phyloP scores from a whole-genome alignment of 305 asterid species.

The Plantago coronopus region DNA sequence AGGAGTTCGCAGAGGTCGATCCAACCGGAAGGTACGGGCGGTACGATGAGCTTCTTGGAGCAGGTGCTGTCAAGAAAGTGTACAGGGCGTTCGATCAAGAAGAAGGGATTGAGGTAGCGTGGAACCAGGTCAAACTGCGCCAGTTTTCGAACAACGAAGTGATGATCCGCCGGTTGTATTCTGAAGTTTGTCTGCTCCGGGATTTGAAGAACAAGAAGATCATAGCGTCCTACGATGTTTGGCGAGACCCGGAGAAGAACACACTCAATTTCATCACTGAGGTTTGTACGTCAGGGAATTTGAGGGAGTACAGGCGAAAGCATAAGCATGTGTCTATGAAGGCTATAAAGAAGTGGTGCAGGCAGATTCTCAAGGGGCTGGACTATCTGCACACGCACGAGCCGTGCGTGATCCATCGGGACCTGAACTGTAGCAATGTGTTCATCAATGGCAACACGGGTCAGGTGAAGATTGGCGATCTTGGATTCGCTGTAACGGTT shows the following conservation, averaged over 20 bases:
- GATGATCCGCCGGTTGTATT: constrained; percentile 48
- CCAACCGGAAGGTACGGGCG: constrained; percentile 74
- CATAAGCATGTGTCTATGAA: constrained; percentile 63
- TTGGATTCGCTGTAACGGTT: constrained; percentile 68
- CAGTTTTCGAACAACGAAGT: constrained; percentile 41
- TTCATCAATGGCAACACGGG: constrained; percentile 85
- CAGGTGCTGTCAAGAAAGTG: constrained; percentile 70
- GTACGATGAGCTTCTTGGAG: constrained; percentile 62
- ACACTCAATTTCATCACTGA: constrained; percentile 73
- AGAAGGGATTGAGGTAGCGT: constrained; percentile 87
- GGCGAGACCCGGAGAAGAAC: constrained; percentile 54
- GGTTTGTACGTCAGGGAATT: constrained; percentile 70
- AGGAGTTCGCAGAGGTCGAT: constrained; percentile 58
- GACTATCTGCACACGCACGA: constrained; percentile 66
- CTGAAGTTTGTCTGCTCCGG: constrained; percentile 56
- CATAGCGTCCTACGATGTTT: constrained; percentile 51
- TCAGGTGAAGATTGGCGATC: constrained; percentile 82
- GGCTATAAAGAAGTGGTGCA: constrained; percentile 79
- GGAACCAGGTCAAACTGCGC: constrained; percentile 72
- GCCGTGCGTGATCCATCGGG: constrained; percentile 71
- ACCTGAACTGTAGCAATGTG: constrained; percentile 78
- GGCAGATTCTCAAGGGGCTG: constrained; percentile 72
- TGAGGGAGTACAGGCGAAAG: constrained; percentile 71
- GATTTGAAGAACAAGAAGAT: constrained; percentile 47
- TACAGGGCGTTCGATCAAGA: constrained; percentile 83